Conservation (phyloP, 2,329 filamentous ascomycete genomes). For the Triangularia verruculosa region DNA sequence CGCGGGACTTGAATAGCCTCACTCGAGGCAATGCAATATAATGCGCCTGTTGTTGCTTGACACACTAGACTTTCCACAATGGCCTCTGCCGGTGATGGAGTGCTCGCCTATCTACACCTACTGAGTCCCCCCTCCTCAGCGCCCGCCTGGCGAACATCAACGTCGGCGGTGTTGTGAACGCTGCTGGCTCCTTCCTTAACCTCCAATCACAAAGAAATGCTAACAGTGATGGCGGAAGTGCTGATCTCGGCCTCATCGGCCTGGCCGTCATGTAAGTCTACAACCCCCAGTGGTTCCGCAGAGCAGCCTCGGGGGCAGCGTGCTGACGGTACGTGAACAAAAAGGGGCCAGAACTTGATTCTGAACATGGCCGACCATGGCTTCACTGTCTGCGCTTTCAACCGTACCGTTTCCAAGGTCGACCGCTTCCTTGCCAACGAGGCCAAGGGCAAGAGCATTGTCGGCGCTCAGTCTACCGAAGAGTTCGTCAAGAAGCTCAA, state of each 20-base stretch:
- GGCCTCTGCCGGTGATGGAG: background rate
- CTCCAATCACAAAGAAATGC: conserved; percentile 43
- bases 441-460: conserved; percentile 91
- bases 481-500: conserved; percentile 97
- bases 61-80: background rate
- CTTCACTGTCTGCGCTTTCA: conserved; percentile 97
- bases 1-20: background rate
- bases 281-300: conserved; percentile 3
- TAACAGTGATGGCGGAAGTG: conserved; percentile 58
- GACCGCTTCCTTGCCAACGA: conserved; percentile 89
- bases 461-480: conserved; percentile 88
- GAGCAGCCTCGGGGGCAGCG: conserved; percentile 13
- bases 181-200: conserved; percentile 30
- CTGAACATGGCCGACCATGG: conserved; percentile 86
- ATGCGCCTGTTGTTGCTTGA: background rate
- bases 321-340: background rate
- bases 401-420: conserved; percentile 98
- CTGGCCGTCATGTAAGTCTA: conserved; percentile 77
- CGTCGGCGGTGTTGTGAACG: conserved; percentile 59
- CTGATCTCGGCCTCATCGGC: conserved; percentile 90
- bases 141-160: conserved; percentile 72
- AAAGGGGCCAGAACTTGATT: conserved; percentile 78
- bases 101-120: conserved; percentile 29
- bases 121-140: conserved; percentile 46
- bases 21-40: background rate